Conservation (phyloP, 768 basidiomycete genomes). For the Vishniacozyma victoriae region DNA sequence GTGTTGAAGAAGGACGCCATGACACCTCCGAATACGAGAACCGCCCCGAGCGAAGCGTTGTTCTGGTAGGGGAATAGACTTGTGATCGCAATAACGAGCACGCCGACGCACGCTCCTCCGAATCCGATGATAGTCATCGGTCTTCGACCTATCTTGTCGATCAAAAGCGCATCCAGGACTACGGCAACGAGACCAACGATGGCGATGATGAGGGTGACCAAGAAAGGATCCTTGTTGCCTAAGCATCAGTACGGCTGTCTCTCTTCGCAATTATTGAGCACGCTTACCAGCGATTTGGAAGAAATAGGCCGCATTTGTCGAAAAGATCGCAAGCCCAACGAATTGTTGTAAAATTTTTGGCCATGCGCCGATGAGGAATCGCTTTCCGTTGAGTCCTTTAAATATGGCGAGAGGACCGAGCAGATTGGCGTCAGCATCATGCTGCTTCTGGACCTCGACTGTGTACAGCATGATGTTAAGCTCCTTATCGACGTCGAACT, state of each 20-base stretch:
- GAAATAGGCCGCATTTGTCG: conserved; percentile 21
- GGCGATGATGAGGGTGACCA: conserved; percentile 9
- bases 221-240: conserved; percentile 14
- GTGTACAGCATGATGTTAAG: conserved; percentile 18
- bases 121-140: conserved; percentile 21
- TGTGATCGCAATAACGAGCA: conserved; percentile 6
- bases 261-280: background rate
- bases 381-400: conserved; percentile 22
- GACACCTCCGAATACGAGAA: conserved; percentile 8
- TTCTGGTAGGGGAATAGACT: conserved; percentile 7
- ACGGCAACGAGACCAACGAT: conserved; percentile 4
- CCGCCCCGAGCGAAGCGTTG: conserved; percentile 4
- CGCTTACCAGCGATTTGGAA: background rate
- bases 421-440: conserved; percentile 2
- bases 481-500: conserved; percentile 14
- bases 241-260: background rate
- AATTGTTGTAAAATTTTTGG: conserved; percentile 29
- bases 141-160: conserved; percentile 18
- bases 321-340: conserved; percentile 18
- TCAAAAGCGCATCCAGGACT: conserved; percentile 5
- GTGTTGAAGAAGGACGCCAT: conserved; percentile 20
- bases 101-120: conserved; percentile 9
- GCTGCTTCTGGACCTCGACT: conserved; percentile 13
- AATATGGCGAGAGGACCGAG: conserved; percentile 14
- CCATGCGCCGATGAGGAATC: conserved; percentile 26